Conservation (phyloP, 2,329 filamentous ascomycete species). For the Coniosporium tulheliwenetii region DNA sequence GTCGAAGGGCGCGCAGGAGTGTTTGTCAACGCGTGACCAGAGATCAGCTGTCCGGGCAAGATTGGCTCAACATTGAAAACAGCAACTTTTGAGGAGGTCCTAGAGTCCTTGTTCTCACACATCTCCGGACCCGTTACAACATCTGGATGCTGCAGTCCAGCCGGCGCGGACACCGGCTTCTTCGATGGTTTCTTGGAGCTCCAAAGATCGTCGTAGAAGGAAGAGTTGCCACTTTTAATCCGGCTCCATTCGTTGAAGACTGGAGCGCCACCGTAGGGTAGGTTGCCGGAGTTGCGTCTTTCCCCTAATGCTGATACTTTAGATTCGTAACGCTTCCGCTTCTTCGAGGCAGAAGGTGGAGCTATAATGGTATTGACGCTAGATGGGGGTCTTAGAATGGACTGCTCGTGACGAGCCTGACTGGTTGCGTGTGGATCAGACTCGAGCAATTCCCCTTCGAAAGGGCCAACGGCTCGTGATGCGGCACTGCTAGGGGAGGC, state of each 20-base stretch:
- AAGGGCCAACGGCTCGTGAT: not conserved
- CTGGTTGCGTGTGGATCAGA: too few relatives aligned
- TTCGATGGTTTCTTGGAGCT: conserved; percentile 1
- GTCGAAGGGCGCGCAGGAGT: too few relatives aligned
- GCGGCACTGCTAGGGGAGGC: not conserved
- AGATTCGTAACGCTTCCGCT: conserved; percentile 10
- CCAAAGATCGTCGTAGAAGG: conserved; percentile 15
- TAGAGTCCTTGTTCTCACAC: not conserved
- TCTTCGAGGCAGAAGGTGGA: conserved; percentile 2
- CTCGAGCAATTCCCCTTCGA: too few relatives aligned
- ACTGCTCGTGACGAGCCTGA: not conserved
- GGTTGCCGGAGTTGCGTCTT: not conserved
- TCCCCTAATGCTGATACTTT: not conserved
- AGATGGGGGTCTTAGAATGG: not conserved
- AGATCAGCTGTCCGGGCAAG: conserved; percentile 6
- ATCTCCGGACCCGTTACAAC: not conserved
- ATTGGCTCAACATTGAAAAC: conserved; percentile 6
- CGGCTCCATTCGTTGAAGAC: conserved; percentile 23
- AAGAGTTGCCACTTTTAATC: conserved; percentile 24
- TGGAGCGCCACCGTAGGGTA: not conserved
- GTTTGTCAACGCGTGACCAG: not conserved
- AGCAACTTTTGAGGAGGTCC: not conserved
- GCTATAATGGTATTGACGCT: not conserved
- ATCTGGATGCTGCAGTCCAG: not conserved
- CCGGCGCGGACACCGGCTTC: not conserved